Percentiles rank a stretch among this genome's conserved stretches.
phyloP scores from a whole-genome alignment of 495 filamentous ascomycete species.

The Apodospora peruviana region DNA sequence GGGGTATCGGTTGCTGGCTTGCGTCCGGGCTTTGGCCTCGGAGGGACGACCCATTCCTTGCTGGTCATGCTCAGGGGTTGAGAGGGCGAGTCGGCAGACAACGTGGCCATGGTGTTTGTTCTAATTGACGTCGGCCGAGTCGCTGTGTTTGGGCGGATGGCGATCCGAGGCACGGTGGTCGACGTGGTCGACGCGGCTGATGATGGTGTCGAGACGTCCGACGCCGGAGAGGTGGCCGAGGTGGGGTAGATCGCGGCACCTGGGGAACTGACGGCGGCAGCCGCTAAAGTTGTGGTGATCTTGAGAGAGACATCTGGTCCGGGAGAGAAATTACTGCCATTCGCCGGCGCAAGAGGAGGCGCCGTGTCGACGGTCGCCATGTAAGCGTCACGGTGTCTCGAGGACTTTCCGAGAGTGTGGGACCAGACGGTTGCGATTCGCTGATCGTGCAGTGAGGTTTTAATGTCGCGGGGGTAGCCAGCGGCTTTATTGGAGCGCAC shows the following conservation, averaged over 20 bases:
- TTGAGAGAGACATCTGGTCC: background rate
- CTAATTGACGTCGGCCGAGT: constrained; percentile 13
- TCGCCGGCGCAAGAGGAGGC: background rate
- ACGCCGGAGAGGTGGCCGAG: constrained; percentile 20
- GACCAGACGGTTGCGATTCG: background rate
- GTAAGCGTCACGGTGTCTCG: background rate
- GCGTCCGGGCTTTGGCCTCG: constrained; percentile 84
- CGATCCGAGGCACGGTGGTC: constrained; percentile 15
- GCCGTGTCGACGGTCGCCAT: background rate
- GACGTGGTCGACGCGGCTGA: constrained; percentile 13
- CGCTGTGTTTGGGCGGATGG: constrained; percentile 22
- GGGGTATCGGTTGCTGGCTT: constrained; percentile 90
- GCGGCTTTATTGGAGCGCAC: background rate
- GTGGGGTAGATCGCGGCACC: constrained; percentile 22
- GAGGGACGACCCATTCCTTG: constrained; percentile 85
- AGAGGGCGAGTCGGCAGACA: constrained; percentile 17
- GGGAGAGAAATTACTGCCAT: background rate
- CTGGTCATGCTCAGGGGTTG: constrained; percentile 53
- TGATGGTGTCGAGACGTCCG: constrained; percentile 14
- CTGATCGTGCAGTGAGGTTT: background rate
- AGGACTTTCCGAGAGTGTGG: background rate
- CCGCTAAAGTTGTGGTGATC: background rate
- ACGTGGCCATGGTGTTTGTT: constrained; percentile 17
- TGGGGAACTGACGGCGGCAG: constrained; percentile 6
- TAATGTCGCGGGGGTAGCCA: background rate